phyloP scores from a whole-genome alignment of 805 yeast species.

The Candida sithepensis region DNA sequence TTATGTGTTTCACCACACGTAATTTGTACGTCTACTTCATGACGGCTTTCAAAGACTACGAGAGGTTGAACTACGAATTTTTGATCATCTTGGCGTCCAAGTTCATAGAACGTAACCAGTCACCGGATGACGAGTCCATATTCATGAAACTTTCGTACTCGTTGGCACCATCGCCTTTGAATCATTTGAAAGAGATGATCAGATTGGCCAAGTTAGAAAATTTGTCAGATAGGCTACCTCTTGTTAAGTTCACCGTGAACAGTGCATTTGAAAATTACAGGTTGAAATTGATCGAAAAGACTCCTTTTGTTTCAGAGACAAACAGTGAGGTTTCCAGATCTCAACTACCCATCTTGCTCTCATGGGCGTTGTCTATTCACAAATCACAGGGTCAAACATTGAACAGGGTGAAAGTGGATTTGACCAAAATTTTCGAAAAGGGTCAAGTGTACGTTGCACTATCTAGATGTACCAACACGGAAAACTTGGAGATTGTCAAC shows the following conservation, averaged over 20 bases:
- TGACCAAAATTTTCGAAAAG: conserved; percentile 64
- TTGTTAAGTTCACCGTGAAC: conserved; percentile 42
- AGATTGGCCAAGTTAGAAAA: conserved; percentile 20
- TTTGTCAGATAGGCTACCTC: conserved; percentile 32
- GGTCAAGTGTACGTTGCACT: conserved; percentile 85
- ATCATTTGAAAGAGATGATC: conserved; percentile 18
- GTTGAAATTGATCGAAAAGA: conserved; percentile 30
- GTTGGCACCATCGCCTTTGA: conserved; percentile 1
- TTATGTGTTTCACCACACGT: conserved; percentile 48
- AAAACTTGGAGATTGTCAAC: conserved; percentile 60
- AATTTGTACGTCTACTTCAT: conserved; percentile 23
- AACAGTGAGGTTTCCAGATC: conserved; percentile 35
- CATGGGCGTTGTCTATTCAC: conserved; percentile 85
- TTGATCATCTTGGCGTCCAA: conserved; percentile 13
- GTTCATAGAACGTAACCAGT: conserved; percentile 11
- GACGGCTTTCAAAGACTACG: conserved; percentile 25
- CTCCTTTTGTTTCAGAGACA: conserved; percentile 33
- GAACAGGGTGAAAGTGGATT: conserved; percentile 64
- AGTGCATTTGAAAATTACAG: conserved; percentile 29
- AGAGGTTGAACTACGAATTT: conserved; percentile 14
- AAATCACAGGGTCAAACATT: conserved; percentile 85
- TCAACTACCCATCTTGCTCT: conserved; percentile 67
- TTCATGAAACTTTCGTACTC: conserved; percentile 9
- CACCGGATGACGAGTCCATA: conserved; percentile 18
- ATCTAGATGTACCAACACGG: conserved; percentile 71